Conservation (phyloP, 441 rosid genomes). For the Capsella rubella region DNA sequence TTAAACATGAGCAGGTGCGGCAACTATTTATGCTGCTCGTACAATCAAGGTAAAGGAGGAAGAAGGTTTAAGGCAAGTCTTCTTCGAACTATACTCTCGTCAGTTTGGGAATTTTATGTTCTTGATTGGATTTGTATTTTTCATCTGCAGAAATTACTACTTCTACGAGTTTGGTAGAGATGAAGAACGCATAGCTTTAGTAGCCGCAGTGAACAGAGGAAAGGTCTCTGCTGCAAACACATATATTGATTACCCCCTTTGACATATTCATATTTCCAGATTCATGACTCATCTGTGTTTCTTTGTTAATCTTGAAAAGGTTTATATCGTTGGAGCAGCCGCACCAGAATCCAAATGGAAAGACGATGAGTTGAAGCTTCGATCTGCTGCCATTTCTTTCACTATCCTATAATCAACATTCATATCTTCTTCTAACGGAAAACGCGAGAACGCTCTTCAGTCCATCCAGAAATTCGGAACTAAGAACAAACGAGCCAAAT, state of each 20-base stretch:
- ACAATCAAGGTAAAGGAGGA: constrained; percentile 91
- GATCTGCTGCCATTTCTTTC: constrained; percentile 88
- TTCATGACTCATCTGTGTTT: constrained; percentile 18
- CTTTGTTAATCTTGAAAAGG: constrained; percentile 47
- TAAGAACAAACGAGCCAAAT: background rate
- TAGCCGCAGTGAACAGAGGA: constrained; percentile 76
- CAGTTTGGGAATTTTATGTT: background rate
- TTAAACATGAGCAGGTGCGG: constrained; percentile 63
- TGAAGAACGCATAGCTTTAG: constrained; percentile 75
- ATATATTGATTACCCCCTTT: constrained; percentile 18
- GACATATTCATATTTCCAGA: background rate
- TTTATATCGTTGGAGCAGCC: constrained; percentile 84
- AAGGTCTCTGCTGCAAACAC: constrained; percentile 56
- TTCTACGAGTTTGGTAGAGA: constrained; percentile 88
- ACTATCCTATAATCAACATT: constrained; percentile 49
- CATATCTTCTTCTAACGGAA: constrained; percentile 1
- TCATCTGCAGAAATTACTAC: constrained; percentile 74
- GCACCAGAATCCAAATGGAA: constrained; percentile 88
- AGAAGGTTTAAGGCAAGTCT: constrained; percentile 75
- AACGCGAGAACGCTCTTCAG: constrained; percentile 1
- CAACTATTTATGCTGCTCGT: constrained; percentile 78
- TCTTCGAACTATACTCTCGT: background rate
- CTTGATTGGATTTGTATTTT: constrained; percentile 10
- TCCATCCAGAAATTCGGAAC: background rate
- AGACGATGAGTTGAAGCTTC: constrained; percentile 79